Evolutionary conservation across 768 basidiomycete species (phyloP), one percentile per base, ranked within the genome.

Genomic region (Mycena galericulata): DNA sequence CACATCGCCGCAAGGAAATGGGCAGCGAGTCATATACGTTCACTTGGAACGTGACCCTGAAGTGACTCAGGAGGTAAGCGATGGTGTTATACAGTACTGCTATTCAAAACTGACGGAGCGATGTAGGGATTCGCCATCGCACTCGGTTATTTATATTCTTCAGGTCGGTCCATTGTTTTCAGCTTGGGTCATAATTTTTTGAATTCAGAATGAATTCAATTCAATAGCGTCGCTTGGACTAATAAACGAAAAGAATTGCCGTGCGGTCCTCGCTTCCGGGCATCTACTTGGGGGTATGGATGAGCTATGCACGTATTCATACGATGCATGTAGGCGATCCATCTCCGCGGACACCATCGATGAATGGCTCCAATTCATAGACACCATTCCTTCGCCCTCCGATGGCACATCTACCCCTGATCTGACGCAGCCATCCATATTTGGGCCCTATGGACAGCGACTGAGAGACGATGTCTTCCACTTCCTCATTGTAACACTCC

Each of bases 241-340:
- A 67, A 85, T 97, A 72, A 87, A 86, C 74, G 87, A 92, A 56
- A 87, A 90, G 75, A 96, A 96, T 80, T 92, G 94, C 63, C 90
- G 94, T 75, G 90, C 89, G 22, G 92, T 95, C 41, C 89, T 97
- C 55, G 93, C 95, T 50, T 92, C 94, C 49, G 92, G 92, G 17
- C 94, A 90, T 79, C 83, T 95, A 36, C 87, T 96, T 49, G 94
- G 93, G 58, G 94, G 93, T 47, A 92, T 96, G 92, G 89, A 95
- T 49, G 93, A 96, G 38, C 83, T 97, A 38, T 92, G 90, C 79
- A 86, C 86, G 70, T 91, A 91, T 74, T 88, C 95, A 24, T 96
- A 96, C 78, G 88, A 89, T 59, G 82, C 89, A 53, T 95, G 93
- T 83, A 87, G 88, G 73, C 88, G 87, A 66, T 92, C 92, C 43